Conservation (phyloP, 192 early-diverging fungal species). For the Coemansia sp. region DNA sequence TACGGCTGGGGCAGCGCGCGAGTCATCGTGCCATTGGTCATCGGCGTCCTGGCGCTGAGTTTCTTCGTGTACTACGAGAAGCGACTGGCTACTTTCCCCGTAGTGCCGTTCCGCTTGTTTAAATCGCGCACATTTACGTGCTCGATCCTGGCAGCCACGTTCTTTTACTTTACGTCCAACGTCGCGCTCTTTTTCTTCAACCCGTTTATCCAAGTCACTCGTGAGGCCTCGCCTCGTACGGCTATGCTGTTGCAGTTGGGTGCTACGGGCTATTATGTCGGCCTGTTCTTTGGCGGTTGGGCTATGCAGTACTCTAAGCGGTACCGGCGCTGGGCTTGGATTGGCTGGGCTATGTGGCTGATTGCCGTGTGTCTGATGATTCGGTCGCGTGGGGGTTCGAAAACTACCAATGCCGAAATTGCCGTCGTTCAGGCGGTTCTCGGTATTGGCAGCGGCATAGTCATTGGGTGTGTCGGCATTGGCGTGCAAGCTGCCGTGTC, state of each 20-base stretch:
- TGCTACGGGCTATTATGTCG: constrained; percentile 30
- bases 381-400: constrained; percentile 22
- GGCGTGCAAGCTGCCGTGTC: constrained; percentile 40
- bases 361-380: constrained; percentile 44
- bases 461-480: constrained; percentile 43
- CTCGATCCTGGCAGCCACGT: constrained; percentile 29
- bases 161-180: constrained; percentile 42
- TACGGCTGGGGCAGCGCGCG: constrained; percentile 55
- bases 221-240: constrained; percentile 26
- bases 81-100: constrained; percentile 62
- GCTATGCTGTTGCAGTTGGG: constrained; percentile 47
- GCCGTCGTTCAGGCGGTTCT: constrained; percentile 32
- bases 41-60: constrained; percentile 18
- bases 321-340: constrained; percentile 43
- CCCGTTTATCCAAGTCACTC: constrained; percentile 39
- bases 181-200: constrained; percentile 45
- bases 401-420: constrained; percentile 37
- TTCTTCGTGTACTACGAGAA: constrained; percentile 56
- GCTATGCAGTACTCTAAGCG: constrained; percentile 42
- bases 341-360: constrained; percentile 40
- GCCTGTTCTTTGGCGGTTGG: constrained; percentile 43
- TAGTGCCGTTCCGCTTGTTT: constrained; percentile 47
- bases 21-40: constrained; percentile 49
- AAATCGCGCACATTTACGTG: constrained; percentile 39
- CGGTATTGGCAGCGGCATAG: constrained; percentile 38